Base-by-base conservation (phyloP, 2,329 filamentous ascomycete species). In the Fonsecaea erecta region DNA sequence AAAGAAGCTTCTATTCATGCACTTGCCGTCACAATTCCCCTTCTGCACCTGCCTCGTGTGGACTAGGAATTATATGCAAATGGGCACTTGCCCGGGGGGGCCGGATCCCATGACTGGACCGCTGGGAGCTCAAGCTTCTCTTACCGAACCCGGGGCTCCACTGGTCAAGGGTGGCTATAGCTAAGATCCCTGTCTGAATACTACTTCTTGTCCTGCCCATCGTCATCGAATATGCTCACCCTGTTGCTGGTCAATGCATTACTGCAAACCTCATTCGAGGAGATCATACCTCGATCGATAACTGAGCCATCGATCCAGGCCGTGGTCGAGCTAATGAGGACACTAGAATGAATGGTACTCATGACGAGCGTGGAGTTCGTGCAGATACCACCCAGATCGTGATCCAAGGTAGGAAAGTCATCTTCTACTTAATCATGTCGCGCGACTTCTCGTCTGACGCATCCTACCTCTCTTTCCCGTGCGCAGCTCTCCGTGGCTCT, bases 151-250 rank as follows among this genome's bases (percentile, higher is more conserved):
- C 63, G 4, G n/a, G 11, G 12, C 43, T 26, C 43, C 43, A 14
- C 21, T 11, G 8, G 52, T 51, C 60, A 14, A 56, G 11, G 28
- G 16, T 62, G 46, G 18, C 54, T 52, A 54, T 57, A 51, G 40
- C 34, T 58, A 14, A 11, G 18, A 65, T 58, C 60, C 64, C 35
- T 56, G 63, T 56, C 35, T 11, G 51, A 40, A 69, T 69, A 62
- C 64, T 62, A 69, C 67, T 57, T 62, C 60, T 54, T 32, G 37
- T 46, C 52, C 8, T 32, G 56, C 28, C 14, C 59, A 52, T 54
- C 67, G 64, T 69, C 67, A 69, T 69, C 2, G 55, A 63, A 54
- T 48, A 24, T 61, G 16, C 56, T 57, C 48, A 37, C 14, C 18
- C 14, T 21, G 21, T 48, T 30, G 5, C 35, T 53, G 40, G 63